These are phyloP conservation scores for Eucalyptus pumila DNA, from an alignment of 345 rosid species.

Conservation along the genomic window DNA sequence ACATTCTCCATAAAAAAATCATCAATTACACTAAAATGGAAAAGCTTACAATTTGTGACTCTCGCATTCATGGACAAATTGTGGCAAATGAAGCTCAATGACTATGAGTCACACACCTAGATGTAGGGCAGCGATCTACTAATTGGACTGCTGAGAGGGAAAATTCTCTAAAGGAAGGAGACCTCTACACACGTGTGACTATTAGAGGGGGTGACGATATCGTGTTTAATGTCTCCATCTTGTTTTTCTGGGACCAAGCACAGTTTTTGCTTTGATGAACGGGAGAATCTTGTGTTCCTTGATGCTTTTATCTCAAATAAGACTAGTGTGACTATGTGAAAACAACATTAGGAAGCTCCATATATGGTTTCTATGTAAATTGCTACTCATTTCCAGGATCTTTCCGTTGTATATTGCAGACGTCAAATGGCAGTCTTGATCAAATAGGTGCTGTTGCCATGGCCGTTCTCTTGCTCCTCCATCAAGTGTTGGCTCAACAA, in stretches of 20 bases:
- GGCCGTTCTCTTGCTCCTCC: neutral
- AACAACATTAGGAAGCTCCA: neutral
- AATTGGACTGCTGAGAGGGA: neutral
- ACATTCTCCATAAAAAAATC: no score
- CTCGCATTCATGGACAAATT: neutral
- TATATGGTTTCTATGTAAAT: neutral
- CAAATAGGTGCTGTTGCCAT: neutral
- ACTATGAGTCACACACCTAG: no score
- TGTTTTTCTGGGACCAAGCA: neutral
- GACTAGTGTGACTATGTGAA: neutral
- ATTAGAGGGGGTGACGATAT: neutral
- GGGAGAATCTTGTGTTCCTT: neutral
- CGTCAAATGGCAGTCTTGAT: neutral
- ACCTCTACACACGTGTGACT: neutral
- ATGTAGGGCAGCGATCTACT: neutral
- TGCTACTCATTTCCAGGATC: neutral
- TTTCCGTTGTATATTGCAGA: conserved; percentile 18
- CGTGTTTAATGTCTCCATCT: neutral
- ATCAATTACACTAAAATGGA: no score
- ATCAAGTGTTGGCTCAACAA: neutral
- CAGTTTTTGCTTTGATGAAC: neutral
- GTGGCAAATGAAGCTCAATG: neutral
- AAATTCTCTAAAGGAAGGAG: neutral
- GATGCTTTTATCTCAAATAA: neutral
- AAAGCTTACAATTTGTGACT: neutral